phyloP scores from a whole-genome alignment of 108 stramenopile species.

The Stephanodiscus triporus region DNA sequence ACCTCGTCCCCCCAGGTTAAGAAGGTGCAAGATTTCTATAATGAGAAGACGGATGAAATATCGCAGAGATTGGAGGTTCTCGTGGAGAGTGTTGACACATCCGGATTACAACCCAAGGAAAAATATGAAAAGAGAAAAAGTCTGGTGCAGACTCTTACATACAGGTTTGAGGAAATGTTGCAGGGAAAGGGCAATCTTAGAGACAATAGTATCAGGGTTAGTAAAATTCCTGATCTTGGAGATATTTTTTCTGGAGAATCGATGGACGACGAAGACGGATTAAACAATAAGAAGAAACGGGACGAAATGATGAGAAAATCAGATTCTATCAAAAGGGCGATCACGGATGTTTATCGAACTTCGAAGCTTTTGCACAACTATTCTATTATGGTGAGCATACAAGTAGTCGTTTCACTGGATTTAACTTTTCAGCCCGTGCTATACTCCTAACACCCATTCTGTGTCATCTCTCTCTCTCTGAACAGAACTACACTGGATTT shows the following conservation, averaged over 20 bases:
- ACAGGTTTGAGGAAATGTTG: slow-evolving; percentile 17
- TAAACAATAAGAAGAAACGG: slow-evolving; percentile 16
- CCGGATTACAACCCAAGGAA: slow-evolving; percentile 23
- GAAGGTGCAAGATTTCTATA: slow-evolving; percentile 68
- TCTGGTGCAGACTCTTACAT: slow-evolving; percentile 5
- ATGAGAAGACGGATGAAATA: slow-evolving; percentile 60
- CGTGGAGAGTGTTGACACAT: slow-evolving; percentile 58
- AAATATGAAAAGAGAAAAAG: not conserved
- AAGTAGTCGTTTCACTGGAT: not conserved
- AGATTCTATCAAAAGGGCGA: slow-evolving; percentile 79
- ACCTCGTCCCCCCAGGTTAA: slow-evolving; percentile 1
- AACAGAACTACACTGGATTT: slow-evolving; percentile 88
- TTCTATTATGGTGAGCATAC: slow-evolving; percentile 69
- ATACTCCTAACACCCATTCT: not conserved
- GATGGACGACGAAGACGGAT: slow-evolving; percentile 24
- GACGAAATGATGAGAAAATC: slow-evolving; percentile 45
- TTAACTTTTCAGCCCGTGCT: not conserved
- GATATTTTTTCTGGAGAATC: slow-evolving; percentile 1
- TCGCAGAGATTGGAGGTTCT: slow-evolving; percentile 64
- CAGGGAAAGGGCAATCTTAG: not conserved
- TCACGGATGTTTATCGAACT: slow-evolving; percentile 77
- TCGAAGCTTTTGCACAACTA: slow-evolving; percentile 85
- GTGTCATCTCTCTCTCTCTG: not conserved
- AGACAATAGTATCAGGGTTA: not conserved
- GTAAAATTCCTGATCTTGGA: not conserved